These are phyloP conservation scores for Tolypocladium album DNA, from an alignment of 2,329 filamentous ascomycete species.

Conservation along the genomic window DNA sequence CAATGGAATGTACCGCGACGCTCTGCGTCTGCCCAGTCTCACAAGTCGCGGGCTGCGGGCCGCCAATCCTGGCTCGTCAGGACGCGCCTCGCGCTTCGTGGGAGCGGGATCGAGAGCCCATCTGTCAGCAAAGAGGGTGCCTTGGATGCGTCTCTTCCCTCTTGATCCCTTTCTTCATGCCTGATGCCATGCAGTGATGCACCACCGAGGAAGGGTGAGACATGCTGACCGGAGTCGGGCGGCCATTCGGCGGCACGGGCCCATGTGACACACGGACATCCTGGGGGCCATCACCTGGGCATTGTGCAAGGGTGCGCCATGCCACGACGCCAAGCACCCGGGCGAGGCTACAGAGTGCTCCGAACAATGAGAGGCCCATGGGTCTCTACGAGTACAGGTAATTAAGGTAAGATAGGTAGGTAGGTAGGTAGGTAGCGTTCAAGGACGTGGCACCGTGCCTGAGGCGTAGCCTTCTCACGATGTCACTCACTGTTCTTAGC, in stretches of 20 bases:
- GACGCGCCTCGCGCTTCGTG: not conserved
- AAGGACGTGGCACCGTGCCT: too few species aligned
- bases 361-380: too few species aligned
- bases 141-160: not conserved
- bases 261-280: not conserved
- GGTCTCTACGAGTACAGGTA: too few species aligned
- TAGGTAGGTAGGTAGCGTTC: too few species aligned
- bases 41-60: not conserved
- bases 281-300: not conserved
- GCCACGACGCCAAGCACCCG: not conserved
- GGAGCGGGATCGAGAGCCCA: not conserved
- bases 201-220: not conserved
- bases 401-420: too few species aligned
- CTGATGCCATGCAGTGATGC: not conserved
- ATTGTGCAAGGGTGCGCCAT: not conserved
- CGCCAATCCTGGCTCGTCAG: not conserved
- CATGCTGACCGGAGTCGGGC: not conserved
- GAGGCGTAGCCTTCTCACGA: not conserved
- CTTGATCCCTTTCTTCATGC: not conserved
- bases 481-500: too few species aligned
- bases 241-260: not conserved
- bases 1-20: not conserved
- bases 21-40: not conserved
- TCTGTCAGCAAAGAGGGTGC: not conserved
- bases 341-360: not conserved